These are phyloP conservation scores for Cytospora paraplurivora DNA, from an alignment of 2,329 filamentous ascomycete species.

Conservation along the genomic window DNA sequence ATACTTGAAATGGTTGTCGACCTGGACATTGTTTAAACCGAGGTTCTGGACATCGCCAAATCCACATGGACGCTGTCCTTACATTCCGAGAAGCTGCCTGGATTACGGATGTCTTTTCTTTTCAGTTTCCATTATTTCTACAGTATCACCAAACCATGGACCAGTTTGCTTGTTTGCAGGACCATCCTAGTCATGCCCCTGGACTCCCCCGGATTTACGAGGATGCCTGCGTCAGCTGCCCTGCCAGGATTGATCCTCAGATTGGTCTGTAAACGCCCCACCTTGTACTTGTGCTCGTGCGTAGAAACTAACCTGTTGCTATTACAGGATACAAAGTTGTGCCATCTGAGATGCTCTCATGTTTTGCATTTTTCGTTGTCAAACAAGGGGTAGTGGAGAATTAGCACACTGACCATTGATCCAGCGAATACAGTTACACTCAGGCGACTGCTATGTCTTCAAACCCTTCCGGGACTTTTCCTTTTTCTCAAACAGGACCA, in stretches of 20 bases:
- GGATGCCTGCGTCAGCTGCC: constrained; percentile 11
- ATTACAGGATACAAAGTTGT: constrained; percentile 60
- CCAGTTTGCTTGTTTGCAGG: constrained; percentile 1
- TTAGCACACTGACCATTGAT: constrained; percentile 58
- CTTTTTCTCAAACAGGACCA: constrained; percentile 62
- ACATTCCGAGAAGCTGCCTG: neutral
- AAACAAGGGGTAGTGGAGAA: constrained; percentile 44
- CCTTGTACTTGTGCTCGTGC: constrained; percentile 25
- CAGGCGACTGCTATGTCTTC: constrained; percentile 55
- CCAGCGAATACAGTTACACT: constrained; percentile 59
- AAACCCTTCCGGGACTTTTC: constrained; percentile 55
- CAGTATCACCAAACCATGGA: constrained; percentile 8
- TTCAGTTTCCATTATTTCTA: neutral
- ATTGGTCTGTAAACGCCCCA: constrained; percentile 43
- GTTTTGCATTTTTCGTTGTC: constrained; percentile 40
- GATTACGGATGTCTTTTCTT: neutral
- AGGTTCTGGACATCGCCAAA: neutral
- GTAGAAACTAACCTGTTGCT: constrained; percentile 40
- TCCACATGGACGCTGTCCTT: constrained; percentile 9
- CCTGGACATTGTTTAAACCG: neutral
- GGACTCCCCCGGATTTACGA: constrained; percentile 22
- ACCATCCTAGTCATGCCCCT: constrained; percentile 15
- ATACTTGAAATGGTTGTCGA: neutral
- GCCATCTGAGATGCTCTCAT: constrained; percentile 41
- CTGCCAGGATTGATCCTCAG: constrained; percentile 29